phyloP scores from a whole-genome alignment of 208 protist species.

The Porcisia hertigi region DNA sequence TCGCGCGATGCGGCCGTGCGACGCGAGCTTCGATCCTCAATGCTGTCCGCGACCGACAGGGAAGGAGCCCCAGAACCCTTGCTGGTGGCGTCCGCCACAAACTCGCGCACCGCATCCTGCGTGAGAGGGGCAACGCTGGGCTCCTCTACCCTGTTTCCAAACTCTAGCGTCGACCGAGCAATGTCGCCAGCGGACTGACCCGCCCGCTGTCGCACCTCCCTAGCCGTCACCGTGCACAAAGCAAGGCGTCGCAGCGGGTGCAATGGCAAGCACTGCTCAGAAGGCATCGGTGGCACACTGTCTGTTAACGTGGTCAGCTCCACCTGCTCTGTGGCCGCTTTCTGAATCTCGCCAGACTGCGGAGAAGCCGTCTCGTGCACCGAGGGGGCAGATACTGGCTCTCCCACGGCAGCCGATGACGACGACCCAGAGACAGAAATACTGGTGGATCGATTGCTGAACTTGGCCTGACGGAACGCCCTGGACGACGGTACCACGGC shows the following conservation, averaged over 20 bases:
- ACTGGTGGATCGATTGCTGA: background rate
- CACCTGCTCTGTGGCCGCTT: constrained; percentile 16
- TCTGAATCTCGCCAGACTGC: background rate
- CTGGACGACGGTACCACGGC: constrained; percentile 8
- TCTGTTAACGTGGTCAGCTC: constrained; percentile 26
- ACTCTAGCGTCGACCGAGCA: background rate
- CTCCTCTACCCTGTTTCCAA: background rate
- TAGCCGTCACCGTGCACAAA: constrained; percentile 20
- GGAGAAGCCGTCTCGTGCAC: background rate
- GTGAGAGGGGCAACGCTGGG: background rate
- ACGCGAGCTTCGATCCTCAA: background rate
- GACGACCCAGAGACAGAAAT: background rate
- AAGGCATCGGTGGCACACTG: constrained; percentile 8
- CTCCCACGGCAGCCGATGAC: background rate
- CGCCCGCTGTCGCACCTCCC: constrained; percentile 21
- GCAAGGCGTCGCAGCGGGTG: constrained; percentile 25
- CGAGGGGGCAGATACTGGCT: background rate
- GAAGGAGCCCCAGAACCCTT: constrained; percentile 10
- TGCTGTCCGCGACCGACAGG: constrained; percentile 19
- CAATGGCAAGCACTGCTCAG: constrained; percentile 13
- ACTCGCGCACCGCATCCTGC: background rate
- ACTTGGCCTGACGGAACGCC: constrained; percentile 11
- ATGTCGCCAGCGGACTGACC: constrained; percentile 3
- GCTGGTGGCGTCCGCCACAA: background rate
- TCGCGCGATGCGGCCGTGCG: background rate